phyloP scores from a whole-genome alignment of 73 alveolate species.

The Uronychia binucleata region DNA sequence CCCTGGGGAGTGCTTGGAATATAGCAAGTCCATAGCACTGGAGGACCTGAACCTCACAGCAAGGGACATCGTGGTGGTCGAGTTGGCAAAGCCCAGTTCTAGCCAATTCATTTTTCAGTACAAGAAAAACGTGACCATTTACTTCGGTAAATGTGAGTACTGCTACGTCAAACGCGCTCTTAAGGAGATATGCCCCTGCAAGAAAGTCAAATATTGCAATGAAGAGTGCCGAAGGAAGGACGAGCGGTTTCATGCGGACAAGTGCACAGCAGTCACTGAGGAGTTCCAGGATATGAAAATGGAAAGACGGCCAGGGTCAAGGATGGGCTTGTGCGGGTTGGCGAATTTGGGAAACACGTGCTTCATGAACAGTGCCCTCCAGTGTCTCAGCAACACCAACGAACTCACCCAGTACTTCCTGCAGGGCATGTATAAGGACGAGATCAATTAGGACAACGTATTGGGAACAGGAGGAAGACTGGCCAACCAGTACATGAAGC shows the following conservation, averaged over 20 bases:
- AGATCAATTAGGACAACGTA: constrained; percentile 55
- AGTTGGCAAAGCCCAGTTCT: neutral
- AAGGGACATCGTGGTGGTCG: constrained; percentile 19
- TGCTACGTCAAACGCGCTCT: constrained; percentile 19
- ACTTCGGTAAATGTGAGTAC: constrained; percentile 51
- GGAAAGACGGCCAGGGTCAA: constrained; percentile 23
- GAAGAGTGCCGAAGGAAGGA: neutral
- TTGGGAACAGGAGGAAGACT: constrained; percentile 78
- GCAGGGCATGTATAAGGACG: constrained; percentile 33
- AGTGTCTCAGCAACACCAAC: constrained; percentile 71
- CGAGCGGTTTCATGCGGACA: neutral
- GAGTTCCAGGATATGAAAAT: neutral
- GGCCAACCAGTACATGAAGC: constrained; percentile 67
- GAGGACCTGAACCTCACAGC: constrained; percentile 9
- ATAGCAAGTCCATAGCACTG: constrained; percentile 5
- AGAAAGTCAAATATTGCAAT: constrained; percentile 3
- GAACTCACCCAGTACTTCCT: constrained; percentile 80
- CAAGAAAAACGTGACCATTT: constrained; percentile 21
- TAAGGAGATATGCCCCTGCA: neutral
- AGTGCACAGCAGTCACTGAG: constrained; percentile 5
- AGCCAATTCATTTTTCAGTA: constrained; percentile 25
- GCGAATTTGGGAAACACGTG: constrained; percentile 86
- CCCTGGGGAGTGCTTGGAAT: constrained; percentile 52
- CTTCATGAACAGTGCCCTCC: constrained; percentile 82
- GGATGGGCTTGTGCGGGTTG: constrained; percentile 76